phyloP scores from a whole-genome alignment of 306 rosid genomes.

The Dryas octopetala region DNA sequence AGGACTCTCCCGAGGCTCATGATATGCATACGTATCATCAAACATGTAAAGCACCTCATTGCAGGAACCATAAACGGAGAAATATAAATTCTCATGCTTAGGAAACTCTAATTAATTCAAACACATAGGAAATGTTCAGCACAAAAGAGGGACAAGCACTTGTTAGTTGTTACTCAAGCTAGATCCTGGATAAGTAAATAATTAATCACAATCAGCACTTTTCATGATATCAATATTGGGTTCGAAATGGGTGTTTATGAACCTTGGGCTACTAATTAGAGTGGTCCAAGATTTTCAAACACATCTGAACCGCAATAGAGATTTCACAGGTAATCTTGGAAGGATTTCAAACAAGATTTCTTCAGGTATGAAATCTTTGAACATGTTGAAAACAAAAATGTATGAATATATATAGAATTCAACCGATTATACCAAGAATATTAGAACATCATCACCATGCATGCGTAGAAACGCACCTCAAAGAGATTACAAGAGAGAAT shows the following conservation, averaged over 20 bases:
- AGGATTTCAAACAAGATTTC: background rate
- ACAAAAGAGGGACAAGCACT: background rate
- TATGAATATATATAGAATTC: too few species aligned
- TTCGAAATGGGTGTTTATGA: background rate
- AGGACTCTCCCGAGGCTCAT: background rate
- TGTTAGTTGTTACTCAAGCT: background rate
- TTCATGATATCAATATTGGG: too few species aligned
- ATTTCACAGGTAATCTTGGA: background rate
- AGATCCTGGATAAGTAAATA: background rate
- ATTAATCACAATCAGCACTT: background rate
- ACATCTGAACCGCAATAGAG: background rate
- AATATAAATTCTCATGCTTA: background rate
- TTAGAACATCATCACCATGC: too few species aligned
- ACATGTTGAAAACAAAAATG: background rate
- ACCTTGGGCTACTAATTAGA: background rate
- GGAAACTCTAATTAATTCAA: background rate
- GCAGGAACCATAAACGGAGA: background rate
- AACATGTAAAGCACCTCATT: background rate
- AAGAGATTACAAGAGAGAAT: too few species aligned
- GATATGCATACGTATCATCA: too few species aligned
- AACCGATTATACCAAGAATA: too few species aligned
- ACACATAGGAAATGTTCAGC: background rate
- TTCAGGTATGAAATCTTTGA: background rate
- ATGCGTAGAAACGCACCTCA: too few species aligned
- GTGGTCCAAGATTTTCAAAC: background rate